phyloP scores from a whole-genome alignment of 441 rosid genomes.

The Adansonia grandidieri region DNA sequence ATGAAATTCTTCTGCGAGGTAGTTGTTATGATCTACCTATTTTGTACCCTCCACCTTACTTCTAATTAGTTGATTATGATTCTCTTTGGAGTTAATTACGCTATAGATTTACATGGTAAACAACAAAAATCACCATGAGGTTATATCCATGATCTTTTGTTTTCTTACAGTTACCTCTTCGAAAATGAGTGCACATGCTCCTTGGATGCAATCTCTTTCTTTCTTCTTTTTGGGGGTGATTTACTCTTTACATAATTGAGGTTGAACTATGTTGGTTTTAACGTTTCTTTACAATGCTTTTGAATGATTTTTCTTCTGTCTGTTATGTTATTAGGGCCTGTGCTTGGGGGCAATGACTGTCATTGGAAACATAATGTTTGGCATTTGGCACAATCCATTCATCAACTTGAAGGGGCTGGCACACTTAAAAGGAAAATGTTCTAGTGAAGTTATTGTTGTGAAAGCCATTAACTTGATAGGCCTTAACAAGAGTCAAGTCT shows the following conservation, averaged over 20 bases:
- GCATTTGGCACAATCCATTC: slow-evolving; percentile 27
- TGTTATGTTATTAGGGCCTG: slow-evolving; percentile 50
- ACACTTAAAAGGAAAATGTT: slow-evolving; percentile 18
- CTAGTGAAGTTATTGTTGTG: slow-evolving; percentile 16
- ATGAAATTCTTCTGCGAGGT: background rate
- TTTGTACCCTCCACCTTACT: background rate
- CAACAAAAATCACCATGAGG: background rate
- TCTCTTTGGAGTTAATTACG: background rate
- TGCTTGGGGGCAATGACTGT: slow-evolving; percentile 60
- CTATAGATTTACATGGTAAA: background rate
- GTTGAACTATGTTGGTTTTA: background rate
- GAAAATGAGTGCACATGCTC: background rate
- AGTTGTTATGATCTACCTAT: background rate
- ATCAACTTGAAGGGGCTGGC: slow-evolving; percentile 28
- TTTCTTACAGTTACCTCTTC: background rate
- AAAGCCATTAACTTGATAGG: slow-evolving; percentile 29
- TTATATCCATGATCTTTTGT: slow-evolving; percentile 1
- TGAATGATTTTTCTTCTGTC: slow-evolving; percentile 6
- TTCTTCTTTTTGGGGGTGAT: background rate
- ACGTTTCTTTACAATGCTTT: slow-evolving; percentile 3
- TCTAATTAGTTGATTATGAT: background rate
- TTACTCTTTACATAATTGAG: too few relatives aligned
- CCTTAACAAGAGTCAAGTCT: slow-evolving; percentile 9
- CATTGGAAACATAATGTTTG: slow-evolving; percentile 16
- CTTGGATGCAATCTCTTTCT: background rate